Evolutionary conservation across 352 stramenopile species (phyloP).

Genomic region (Pythium brachiatum): DNA sequence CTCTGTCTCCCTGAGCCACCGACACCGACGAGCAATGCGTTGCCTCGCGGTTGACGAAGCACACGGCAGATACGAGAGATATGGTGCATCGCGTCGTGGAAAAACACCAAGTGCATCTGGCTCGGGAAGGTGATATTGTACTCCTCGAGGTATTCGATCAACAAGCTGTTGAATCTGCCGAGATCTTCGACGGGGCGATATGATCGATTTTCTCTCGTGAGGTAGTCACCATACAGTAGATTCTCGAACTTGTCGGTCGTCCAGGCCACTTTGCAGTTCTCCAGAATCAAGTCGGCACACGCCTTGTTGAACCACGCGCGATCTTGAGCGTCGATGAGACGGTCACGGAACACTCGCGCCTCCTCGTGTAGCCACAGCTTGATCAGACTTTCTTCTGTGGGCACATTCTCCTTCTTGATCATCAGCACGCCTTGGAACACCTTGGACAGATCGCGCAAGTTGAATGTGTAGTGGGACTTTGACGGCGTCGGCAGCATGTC

Average conservation of each 20-base stretch:
- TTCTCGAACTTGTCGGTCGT: constrained; percentile 67
- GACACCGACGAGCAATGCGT: constrained; percentile 91
- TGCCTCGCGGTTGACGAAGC: constrained; percentile 89
- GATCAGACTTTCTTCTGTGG: constrained; percentile 69
- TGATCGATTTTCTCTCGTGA: constrained; percentile 73
- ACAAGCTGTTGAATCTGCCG: constrained; percentile 61
- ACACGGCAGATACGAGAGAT: constrained; percentile 92
- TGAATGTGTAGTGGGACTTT: constrained; percentile 95
- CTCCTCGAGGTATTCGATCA: constrained; percentile 91
- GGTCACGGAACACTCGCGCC: constrained; percentile 91
- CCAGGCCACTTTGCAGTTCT: constrained; percentile 65
- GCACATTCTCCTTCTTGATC: constrained; percentile 79
- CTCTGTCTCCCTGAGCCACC: constrained; percentile 90
- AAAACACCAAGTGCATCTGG: constrained; percentile 95
- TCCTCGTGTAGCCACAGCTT: constrained; percentile 92
- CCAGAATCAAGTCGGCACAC: constrained; percentile 70
- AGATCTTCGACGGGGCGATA: constrained; percentile 77
- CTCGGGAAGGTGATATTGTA: constrained; percentile 94
- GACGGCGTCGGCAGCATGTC: constrained; percentile 90
- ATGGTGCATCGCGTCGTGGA: constrained; percentile 93
- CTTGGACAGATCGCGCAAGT: constrained; percentile 91
- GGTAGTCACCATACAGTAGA: constrained; percentile 90
- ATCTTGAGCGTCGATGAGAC: constrained; percentile 86
- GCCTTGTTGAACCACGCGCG: constrained; percentile 84
- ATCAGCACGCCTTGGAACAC: constrained; percentile 94